These are phyloP conservation scores for Coniella vitis DNA, from an alignment of 2,329 filamentous ascomycete genomes.

Conservation along the genomic window DNA sequence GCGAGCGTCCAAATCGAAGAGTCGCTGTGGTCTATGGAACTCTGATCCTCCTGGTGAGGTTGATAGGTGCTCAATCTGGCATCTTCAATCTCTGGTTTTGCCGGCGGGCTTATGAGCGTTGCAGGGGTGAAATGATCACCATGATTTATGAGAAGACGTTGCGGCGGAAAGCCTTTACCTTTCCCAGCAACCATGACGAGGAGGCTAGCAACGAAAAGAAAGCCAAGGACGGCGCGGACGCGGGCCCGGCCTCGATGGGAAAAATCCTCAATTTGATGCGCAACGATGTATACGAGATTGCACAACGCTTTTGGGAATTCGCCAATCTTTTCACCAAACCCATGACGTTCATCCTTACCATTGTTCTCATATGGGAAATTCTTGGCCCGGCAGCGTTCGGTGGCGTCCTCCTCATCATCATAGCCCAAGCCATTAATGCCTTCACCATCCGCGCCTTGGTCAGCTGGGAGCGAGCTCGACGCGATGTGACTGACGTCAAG, in stretches of 20 bases:
- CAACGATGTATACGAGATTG: conserved; percentile 73
- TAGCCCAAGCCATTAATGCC: conserved; percentile 64
- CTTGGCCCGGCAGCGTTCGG: conserved; percentile 74
- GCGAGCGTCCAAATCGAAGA: conserved; percentile 39
- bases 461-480: conserved; percentile 62
- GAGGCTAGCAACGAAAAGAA: conserved; percentile 25
- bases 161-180: conserved; percentile 50
- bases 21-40: conserved; percentile 60
- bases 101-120: conserved; percentile 77
- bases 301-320: conserved; percentile 85
- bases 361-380: conserved; percentile 67
- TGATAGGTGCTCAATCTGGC: conserved; percentile 56
- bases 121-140: conserved; percentile 77
- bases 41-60: conserved; percentile 52
- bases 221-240: conserved; percentile 15
- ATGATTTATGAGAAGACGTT: conserved; percentile 77
- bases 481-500: conserved; percentile 67
- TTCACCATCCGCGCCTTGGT: conserved; percentile 60
- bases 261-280: conserved; percentile 88
- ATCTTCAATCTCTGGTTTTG: conserved; percentile 74
- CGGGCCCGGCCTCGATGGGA: conserved; percentile 66
- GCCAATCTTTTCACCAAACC: conserved; percentile 69
- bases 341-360: conserved; percentile 66
- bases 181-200: conserved; percentile 27
- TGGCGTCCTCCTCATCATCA: conserved; percentile 61